These are phyloP conservation scores for Lyophyllum atratum DNA, from an alignment of 768 basidiomycete genomes.

Conservation along the genomic window DNA sequence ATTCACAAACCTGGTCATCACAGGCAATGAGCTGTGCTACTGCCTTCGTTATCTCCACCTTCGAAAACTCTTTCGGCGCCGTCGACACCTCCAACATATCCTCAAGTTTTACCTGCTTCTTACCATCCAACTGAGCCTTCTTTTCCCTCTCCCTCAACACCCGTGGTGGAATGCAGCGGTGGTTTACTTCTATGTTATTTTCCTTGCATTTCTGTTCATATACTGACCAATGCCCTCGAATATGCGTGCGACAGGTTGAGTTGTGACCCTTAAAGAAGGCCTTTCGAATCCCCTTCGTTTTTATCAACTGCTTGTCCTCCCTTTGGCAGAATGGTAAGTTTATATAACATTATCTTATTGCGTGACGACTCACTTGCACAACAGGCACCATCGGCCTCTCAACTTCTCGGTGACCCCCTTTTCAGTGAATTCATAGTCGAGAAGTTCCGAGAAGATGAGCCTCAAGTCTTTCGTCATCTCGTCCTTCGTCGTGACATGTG, in stretches of 20 bases:
- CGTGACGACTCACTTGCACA: slow-evolving; percentile 1
- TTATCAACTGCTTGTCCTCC: background rate
- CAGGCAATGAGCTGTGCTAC: too few species aligned
- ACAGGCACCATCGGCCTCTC: background rate
- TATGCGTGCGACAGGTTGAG: slow-evolving; percentile 1
- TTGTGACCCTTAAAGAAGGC: slow-evolving; percentile 1
- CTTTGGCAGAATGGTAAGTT: background rate
- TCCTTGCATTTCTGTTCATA: slow-evolving; percentile 1
- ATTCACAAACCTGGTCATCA: slow-evolving; percentile 15
- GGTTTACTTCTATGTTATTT: background rate
- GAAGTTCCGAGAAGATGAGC: slow-evolving; percentile 5
- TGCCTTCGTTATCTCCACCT: background rate
- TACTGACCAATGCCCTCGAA: background rate
- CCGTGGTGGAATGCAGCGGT: background rate
- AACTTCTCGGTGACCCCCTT: background rate
- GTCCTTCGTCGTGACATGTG: background rate
- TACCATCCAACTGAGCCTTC: background rate
- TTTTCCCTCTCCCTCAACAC: slow-evolving; percentile 1
- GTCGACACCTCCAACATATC: background rate
- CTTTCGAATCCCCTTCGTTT: background rate
- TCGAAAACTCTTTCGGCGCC: background rate
- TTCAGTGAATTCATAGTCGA: slow-evolving; percentile 8
- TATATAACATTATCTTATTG: background rate
- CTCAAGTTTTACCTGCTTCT: background rate
- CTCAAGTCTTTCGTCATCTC: background rate